Conservation (phyloP, 139 green algal species). For the Ostreobium quekettii region DNA sequence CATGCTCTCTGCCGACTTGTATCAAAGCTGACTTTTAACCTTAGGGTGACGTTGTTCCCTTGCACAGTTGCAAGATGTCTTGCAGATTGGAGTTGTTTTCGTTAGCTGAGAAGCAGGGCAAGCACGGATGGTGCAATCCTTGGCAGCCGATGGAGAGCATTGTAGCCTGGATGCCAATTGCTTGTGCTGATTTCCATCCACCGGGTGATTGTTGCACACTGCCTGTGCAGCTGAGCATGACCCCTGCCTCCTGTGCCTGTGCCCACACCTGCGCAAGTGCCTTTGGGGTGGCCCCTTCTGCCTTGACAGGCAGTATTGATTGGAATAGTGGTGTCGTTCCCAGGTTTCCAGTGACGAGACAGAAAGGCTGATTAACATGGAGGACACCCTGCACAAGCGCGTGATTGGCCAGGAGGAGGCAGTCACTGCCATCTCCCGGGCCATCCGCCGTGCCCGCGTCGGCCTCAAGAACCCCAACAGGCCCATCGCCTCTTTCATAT, state of each 20-base stretch:
- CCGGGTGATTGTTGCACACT: too few species aligned
- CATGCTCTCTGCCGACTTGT: not conserved
- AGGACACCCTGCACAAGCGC: conserved; percentile 76
- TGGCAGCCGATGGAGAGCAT: too few species aligned
- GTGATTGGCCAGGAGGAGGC: conserved; percentile 94
- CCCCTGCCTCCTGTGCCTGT: not conserved
- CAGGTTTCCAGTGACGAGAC: conserved; percentile 73
- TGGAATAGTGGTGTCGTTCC: conserved; percentile 17
- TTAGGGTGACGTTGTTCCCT: not conserved
- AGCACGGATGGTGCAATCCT: too few species aligned
- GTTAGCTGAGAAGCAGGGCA: too few species aligned
- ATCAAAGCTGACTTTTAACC: not conserved
- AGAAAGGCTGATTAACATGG: conserved; percentile 84
- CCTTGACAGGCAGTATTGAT: not conserved
- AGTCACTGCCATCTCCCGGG: conserved; percentile 73
- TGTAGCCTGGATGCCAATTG: too few species aligned
- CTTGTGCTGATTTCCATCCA: too few species aligned
- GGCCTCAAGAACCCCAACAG: conserved; percentile 98
- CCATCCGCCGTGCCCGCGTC: conserved; percentile 90
- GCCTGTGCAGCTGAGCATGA: too few species aligned
- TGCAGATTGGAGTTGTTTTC: not conserved
- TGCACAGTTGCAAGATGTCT: not conserved
- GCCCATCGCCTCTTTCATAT: conserved; percentile 68
- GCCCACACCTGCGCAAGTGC: not conserved
- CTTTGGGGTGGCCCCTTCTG: not conserved